Conservation (phyloP, 139 green algal genomes). For the Chlorella vulgaris region DNA sequence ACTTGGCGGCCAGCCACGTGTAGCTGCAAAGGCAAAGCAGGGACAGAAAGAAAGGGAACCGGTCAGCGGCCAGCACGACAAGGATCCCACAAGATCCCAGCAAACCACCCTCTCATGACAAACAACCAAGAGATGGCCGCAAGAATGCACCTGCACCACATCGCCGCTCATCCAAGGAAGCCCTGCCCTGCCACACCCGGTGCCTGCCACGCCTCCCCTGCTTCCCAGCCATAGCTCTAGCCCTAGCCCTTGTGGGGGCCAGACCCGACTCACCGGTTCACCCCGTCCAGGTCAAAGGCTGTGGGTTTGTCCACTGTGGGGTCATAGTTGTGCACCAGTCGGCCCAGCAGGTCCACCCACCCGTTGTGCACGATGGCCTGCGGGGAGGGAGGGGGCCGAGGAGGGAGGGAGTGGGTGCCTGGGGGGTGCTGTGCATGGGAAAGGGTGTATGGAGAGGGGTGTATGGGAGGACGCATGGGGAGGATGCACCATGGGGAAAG, state of each 20-base stretch:
- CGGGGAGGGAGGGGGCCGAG: no score
- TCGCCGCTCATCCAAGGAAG: background rate
- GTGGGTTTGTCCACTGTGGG: conserved; percentile 5
- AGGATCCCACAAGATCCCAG: no score
- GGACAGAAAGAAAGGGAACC: background rate
- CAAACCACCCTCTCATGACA: background rate
- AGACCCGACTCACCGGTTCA: conserved; percentile 24
- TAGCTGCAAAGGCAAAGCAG: conserved; percentile 7
- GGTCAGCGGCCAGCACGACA: no score
- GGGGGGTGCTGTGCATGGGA: background rate
- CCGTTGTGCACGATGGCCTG: conserved; percentile 27
- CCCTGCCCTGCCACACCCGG: background rate
- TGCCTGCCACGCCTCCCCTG: background rate
- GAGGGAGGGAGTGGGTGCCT: background rate
- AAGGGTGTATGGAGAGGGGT: no score
- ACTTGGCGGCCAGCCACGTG: conserved; percentile 16
- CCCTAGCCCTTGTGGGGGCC: no score
- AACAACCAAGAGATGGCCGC: background rate
- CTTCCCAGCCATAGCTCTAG: no score
- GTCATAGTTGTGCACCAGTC: conserved; percentile 5
- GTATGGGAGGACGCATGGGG: background rate
- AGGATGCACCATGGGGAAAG: no score
- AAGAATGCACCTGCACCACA: background rate
- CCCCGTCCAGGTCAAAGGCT: conserved; percentile 3
- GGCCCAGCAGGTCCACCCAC: conserved; percentile 17